Evolutionary conservation across 495 filamentous ascomycete genomes (phyloP), one percentile per base, ranked within the genome.

Genomic region (Penicillium manginii): DNA sequence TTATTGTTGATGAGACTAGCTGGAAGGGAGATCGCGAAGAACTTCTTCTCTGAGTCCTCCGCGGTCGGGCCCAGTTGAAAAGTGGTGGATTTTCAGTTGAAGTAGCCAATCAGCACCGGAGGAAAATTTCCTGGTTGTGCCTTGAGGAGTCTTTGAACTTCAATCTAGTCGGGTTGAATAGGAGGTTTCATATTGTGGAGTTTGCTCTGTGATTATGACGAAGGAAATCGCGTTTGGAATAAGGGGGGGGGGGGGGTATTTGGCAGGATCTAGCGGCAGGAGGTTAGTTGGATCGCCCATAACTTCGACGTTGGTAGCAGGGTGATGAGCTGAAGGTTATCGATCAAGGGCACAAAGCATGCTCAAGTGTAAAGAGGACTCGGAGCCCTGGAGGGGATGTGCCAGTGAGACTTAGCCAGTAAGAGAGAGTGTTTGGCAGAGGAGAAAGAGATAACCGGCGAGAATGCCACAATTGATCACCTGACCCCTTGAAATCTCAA

Each of bases 61-160:
- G 55, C 65, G 15, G 49, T 55, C 26, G 55, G 62, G 10, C 65
- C 59, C 29, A 67, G 37, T 33, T 64, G 55, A 14, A 67, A 59
- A 9, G 55, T 61, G 18, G 61, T 64, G 1, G 57, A 26, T 26
- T 64, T 64, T 52, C 58, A 62, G 21, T 51, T 43, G n/a, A 59
- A 58, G 33, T 67, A 64, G 19, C 61, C 58, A 23, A 64, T 64
- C 49, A 64, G 10, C 5, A 50, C 22, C 2, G 64, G 52, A 1
- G 55, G 61, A 37, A 37, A 67, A 59, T 33, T 59, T 57, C n/a
- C 6, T 33, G 18, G 55, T 64, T 42, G 61, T 42, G 6, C 35
- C 18, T 32, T 63, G 55, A 3, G 43, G 10, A 14, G n/a, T 11
- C 17, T 17, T 37, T 4, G 55, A 50, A 22, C 17, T 15, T 19